A percentile compares a stretch with the other conserved stretches of the same genome.
Evolutionary conservation across 257 asterid genomes (phyloP).

Genomic region (Rauvolfia tetraphylla): DNA sequence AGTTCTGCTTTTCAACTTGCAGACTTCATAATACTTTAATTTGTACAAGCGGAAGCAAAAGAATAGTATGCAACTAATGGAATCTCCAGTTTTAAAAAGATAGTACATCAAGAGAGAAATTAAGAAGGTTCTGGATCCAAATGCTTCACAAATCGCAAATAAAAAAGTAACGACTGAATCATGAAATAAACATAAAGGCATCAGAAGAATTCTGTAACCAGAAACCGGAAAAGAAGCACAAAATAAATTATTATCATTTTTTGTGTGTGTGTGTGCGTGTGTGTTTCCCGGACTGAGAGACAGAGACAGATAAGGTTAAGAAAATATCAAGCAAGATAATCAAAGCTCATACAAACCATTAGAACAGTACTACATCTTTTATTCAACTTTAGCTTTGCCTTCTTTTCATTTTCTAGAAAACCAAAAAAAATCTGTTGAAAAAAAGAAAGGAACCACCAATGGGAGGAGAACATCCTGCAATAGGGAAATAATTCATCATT

Average conservation of each 20-base stretch:
- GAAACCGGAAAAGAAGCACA: neutral
- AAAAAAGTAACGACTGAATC: neutral
- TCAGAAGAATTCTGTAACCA: neutral
- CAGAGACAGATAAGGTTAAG: no score
- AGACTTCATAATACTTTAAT: neutral
- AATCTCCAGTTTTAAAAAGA: neutral
- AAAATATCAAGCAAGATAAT: neutral
- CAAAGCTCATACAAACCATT: neutral
- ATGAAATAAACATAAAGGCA: neutral
- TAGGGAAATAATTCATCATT: neutral
- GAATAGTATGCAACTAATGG: neutral
- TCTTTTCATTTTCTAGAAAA: neutral
- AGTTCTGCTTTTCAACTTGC: constrained; percentile 12
- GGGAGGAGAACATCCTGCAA: neutral
- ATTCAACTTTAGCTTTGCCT: neutral
- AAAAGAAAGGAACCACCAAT: neutral
- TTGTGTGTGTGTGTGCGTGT: no score
- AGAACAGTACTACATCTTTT: neutral
- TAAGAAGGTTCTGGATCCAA: neutral
- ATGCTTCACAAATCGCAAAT: neutral
- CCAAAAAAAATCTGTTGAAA: neutral
- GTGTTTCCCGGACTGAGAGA: neutral
- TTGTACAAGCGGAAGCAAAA: neutral
- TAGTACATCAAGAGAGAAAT: neutral
- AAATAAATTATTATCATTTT: neutral